Percentiles rank a stretch among this genome's conserved stretches.
phyloP scores from a whole-genome alignment of 2,329 filamentous ascomycete species.

The Sphaerulina musiva region DNA sequence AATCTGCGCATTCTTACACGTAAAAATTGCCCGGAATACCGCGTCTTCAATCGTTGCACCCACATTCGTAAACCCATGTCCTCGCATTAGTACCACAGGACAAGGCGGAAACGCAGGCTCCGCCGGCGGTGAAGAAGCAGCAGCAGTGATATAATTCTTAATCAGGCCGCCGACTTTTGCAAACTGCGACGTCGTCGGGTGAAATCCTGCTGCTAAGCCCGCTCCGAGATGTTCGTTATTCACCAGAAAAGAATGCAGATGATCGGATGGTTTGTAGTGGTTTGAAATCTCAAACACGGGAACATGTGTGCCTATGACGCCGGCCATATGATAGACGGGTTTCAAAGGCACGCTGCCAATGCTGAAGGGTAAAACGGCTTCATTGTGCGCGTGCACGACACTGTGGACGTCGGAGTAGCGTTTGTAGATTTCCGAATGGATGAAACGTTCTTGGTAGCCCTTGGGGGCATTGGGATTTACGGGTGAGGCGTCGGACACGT shows the following conservation, averaged over 20 bases:
- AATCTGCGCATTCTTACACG: constrained; percentile 35
- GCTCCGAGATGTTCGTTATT: constrained; percentile 31
- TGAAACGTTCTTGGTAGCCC: constrained; percentile 40
- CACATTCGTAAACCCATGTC: constrained; percentile 42
- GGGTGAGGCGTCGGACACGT: constrained; percentile 36
- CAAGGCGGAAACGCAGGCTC: constrained; percentile 22
- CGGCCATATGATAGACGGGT: constrained; percentile 41
- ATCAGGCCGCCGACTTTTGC: constrained; percentile 28
- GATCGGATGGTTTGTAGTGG: constrained; percentile 29
- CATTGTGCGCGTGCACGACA: constrained; percentile 41
- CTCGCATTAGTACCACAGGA: constrained; percentile 35
- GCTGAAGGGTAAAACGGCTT: constrained; percentile 40
- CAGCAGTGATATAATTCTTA: constrained; percentile 29
- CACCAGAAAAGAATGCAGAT: constrained; percentile 32
- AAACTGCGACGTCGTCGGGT: constrained; percentile 19
- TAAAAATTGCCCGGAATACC: constrained; percentile 43
- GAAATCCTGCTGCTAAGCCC: constrained; percentile 31
- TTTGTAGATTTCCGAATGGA: constrained; percentile 43
- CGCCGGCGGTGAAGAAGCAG: constrained; percentile 6
- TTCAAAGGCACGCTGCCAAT: constrained; percentile 39
- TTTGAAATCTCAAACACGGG: constrained; percentile 33
- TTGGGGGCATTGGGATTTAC: constrained; percentile 24
- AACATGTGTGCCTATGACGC: constrained; percentile 31
- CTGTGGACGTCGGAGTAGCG: constrained; percentile 39
- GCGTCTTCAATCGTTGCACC: constrained; percentile 41